Conservation (phyloP, 1,284 basidiomycete species). For the Sporisorium scitamineum region DNA sequence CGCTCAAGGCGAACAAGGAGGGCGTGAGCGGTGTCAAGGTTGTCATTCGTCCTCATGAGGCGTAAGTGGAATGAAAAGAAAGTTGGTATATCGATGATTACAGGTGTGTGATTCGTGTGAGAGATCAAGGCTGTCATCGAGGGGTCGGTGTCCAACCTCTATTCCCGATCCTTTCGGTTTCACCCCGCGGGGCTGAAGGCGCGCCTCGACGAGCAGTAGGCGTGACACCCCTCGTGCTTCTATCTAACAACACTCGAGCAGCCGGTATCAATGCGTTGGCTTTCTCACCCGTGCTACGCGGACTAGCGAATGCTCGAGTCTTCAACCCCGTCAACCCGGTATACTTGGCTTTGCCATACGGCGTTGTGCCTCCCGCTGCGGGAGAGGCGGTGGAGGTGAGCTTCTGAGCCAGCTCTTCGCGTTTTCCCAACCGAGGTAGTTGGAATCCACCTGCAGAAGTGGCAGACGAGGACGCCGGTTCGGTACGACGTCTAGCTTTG, state of each 20-base stretch:
- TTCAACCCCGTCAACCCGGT: slow-evolving; percentile 9
- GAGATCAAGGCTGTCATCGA: background rate
- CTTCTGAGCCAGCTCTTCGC: slow-evolving; percentile 31
- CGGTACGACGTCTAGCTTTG: slow-evolving; percentile 1
- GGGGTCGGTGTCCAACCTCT: slow-evolving; percentile 40
- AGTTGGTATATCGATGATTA: too few relatives aligned
- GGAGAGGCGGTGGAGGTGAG: slow-evolving; percentile 1
- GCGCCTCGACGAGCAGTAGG: background rate
- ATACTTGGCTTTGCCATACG: slow-evolving; percentile 38
- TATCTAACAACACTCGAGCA: slow-evolving; percentile 31
- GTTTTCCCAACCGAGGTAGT: slow-evolving; percentile 8
- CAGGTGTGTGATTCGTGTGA: background rate
- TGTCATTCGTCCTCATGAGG: slow-evolving; percentile 43
- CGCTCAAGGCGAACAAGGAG: slow-evolving; percentile 49
- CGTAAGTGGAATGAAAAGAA: too few relatives aligned
- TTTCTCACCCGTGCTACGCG: background rate
- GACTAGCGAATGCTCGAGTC: slow-evolving; percentile 13
- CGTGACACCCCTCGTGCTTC: slow-evolving; percentile 13
- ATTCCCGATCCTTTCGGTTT: background rate
- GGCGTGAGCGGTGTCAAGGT: slow-evolving; percentile 57
- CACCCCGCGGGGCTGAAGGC: background rate
- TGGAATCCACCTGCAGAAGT: slow-evolving; percentile 8
- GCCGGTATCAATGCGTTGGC: slow-evolving; percentile 31
- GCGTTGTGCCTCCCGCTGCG: slow-evolving; percentile 2
- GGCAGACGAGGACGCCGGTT: background rate